Percentiles rank a stretch among this genome's conserved stretches.
These are phyloP conservation scores for Periconia digitata DNA, from an alignment of 2,329 filamentous ascomycete genomes.

Conservation along the genomic window DNA sequence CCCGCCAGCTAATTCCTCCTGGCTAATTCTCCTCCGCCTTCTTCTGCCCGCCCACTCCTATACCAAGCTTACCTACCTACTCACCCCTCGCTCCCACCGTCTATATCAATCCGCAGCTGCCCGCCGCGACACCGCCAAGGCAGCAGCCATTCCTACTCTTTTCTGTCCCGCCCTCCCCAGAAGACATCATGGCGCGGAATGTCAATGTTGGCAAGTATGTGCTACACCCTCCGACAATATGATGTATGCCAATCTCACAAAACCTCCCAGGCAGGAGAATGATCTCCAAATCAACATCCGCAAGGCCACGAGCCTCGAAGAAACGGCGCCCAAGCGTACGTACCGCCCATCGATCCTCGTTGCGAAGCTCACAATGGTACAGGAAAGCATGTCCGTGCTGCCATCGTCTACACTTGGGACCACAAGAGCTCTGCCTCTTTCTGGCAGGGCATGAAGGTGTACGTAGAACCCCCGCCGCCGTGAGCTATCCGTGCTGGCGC, in stretches of 20 bases:
- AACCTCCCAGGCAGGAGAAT: constrained; percentile 56
- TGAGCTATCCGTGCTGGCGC: neutral
- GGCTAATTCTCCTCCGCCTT: neutral
- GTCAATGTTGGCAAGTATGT: constrained; percentile 64
- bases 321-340: constrained; percentile 68
- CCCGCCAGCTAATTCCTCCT: neutral
- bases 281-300: constrained; percentile 68
- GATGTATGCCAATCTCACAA: constrained; percentile 4
- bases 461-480: constrained; percentile 40
- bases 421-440: constrained; percentile 94
- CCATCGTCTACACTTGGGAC: constrained; percentile 99
- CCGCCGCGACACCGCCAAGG: constrained; percentile 7
- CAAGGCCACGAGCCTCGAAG: constrained; percentile 68
- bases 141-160: neutral
- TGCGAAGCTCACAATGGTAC: constrained; percentile 33
- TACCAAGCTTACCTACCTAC: neutral
- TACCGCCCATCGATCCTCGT: constrained; percentile 8
- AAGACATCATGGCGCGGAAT: constrained; percentile 46
- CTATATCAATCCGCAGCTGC: constrained; percentile 14
- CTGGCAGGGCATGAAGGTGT: constrained; percentile 99
- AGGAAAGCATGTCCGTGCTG: constrained; percentile 94
- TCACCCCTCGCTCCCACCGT: constrained; percentile 1
- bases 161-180: constrained; percentile 17
- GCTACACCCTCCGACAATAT: constrained; percentile 1
- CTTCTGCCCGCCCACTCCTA: too few species aligned